phyloP scores from a whole-genome alignment of 176 grass and related monocot species.

The Zoysia pacifica region DNA sequence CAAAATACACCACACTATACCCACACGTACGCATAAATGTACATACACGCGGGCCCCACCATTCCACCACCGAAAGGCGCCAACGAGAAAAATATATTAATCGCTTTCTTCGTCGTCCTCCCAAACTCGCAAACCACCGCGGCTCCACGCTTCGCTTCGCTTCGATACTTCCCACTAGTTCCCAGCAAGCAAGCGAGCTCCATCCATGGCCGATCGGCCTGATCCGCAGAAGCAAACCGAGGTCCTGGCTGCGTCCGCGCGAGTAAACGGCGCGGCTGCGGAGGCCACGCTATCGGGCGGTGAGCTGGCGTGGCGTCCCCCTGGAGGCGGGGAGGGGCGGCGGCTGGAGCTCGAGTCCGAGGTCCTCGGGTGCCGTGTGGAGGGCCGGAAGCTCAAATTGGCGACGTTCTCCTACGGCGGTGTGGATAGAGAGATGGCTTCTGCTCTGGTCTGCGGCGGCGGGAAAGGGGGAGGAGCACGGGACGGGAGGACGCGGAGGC shows the following conservation, averaged over 20 bases:
- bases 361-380: slow-evolving; percentile 58
- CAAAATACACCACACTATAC: not conserved
- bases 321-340: slow-evolving; percentile 19
- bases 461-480: slow-evolving; percentile 17
- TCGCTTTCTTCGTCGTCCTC: not conserved
- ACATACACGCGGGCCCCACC: not conserved
- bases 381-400: slow-evolving; percentile 51
- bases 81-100: slow-evolving; percentile 33
- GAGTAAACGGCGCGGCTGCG: slow-evolving; percentile 42
- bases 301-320: slow-evolving; percentile 64
- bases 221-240: slow-evolving; percentile 11
- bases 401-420: slow-evolving; percentile 35
- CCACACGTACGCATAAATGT: not conserved
- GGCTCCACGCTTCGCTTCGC: not conserved
- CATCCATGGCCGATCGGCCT: slow-evolving; percentile 36
- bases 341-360: slow-evolving; percentile 64
- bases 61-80: slow-evolving; percentile 14
- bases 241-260: slow-evolving; percentile 30
- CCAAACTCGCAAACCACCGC: slow-evolving; percentile 24
- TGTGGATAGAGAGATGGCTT: not conserved
- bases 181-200: slow-evolving; percentile 7
- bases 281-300: slow-evolving; percentile 59
- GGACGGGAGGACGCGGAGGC: slow-evolving; percentile 20
- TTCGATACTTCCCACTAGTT: not conserved
- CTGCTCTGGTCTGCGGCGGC: slow-evolving; percentile 27